A percentile compares a stretch with the other conserved stretches of the same genome.
phyloP scores from a whole-genome alignment of 208 protist genomes.

The Porcisia deanei region DNA sequence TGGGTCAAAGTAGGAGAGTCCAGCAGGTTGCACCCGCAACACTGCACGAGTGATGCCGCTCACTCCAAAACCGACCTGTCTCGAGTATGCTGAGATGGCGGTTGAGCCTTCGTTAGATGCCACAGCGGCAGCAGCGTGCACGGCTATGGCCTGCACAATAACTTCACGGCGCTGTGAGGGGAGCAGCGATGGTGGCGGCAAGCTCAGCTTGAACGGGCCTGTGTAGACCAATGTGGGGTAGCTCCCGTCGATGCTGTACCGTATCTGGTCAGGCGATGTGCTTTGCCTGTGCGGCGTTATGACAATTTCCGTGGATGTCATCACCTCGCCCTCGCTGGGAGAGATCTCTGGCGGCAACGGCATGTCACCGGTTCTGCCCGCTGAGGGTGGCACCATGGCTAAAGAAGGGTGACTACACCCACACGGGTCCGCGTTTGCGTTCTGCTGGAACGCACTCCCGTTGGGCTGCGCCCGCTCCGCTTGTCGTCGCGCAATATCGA shows the following conservation, averaged over 20 bases:
- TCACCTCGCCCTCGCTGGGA: slow-evolving; percentile 65
- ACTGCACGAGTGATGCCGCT: slow-evolving; percentile 51
- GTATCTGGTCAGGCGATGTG: slow-evolving; percentile 58
- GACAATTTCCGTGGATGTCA: slow-evolving; percentile 64
- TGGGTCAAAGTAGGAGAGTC: slow-evolving; percentile 68
- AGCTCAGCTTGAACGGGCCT: slow-evolving; percentile 69
- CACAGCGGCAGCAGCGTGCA: slow-evolving; percentile 22
- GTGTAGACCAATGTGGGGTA: slow-evolving; percentile 76
- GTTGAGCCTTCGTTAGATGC: background rate
- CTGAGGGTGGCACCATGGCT: slow-evolving; percentile 5
- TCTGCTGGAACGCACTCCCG: background rate
- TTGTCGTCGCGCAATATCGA: slow-evolving; percentile 21
- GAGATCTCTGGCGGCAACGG: slow-evolving; percentile 55
- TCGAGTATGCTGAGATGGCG: background rate
- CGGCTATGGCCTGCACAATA: slow-evolving; percentile 50
- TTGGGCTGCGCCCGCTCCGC: slow-evolving; percentile 7
- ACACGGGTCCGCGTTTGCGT: slow-evolving; percentile 2
- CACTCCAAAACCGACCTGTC: slow-evolving; percentile 1
- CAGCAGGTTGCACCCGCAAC: slow-evolving; percentile 52
- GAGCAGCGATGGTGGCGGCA: slow-evolving; percentile 37
- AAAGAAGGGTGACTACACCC: background rate
- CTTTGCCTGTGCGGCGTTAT: slow-evolving; percentile 56
- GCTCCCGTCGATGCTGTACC: slow-evolving; percentile 82
- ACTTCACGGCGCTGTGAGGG: slow-evolving; percentile 32
- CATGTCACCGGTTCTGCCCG: background rate